These are phyloP conservation scores for Spiromastix sp. DNA, from an alignment of 2,329 filamentous ascomycete genomes.

Conservation along the genomic window DNA sequence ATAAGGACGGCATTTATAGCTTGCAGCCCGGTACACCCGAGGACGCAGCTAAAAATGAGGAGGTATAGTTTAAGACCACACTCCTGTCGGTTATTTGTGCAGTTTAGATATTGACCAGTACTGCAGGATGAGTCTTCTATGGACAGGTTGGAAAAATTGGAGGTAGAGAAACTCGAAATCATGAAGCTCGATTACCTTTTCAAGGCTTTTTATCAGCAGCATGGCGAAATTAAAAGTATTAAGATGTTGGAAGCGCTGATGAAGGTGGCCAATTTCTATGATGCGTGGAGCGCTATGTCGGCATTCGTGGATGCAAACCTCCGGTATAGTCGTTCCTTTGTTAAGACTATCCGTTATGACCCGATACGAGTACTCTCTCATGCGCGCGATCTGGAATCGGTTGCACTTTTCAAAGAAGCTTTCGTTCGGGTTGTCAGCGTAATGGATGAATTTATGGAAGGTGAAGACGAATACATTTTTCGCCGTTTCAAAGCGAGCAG, in stretches of 20 bases:
- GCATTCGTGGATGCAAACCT: conserved; percentile 1
- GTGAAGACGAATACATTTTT: not conserved
- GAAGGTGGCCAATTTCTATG: not conserved
- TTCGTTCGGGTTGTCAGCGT: not conserved
- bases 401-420: not conserved
- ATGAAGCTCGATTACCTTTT: not conserved
- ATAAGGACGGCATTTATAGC: not conserved
- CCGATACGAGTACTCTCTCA: not conserved
- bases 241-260: not conserved
- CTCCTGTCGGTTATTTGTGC: no score
- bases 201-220: not conserved
- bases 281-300: not conserved
- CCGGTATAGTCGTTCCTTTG: not conserved
- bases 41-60: no score
- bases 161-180: not conserved
- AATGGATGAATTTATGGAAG: not conserved
- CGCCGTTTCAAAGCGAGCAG: no score
- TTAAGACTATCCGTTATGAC: not conserved
- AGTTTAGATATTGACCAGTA: no score
- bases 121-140: no score
- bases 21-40: no score
- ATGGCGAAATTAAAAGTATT: not conserved
- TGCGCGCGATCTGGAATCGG: not conserved
- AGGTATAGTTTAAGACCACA: no score
- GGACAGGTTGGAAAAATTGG: no score